Conservation (phyloP, 139 green algal genomes). For the Volvox reticuliferus region DNA sequence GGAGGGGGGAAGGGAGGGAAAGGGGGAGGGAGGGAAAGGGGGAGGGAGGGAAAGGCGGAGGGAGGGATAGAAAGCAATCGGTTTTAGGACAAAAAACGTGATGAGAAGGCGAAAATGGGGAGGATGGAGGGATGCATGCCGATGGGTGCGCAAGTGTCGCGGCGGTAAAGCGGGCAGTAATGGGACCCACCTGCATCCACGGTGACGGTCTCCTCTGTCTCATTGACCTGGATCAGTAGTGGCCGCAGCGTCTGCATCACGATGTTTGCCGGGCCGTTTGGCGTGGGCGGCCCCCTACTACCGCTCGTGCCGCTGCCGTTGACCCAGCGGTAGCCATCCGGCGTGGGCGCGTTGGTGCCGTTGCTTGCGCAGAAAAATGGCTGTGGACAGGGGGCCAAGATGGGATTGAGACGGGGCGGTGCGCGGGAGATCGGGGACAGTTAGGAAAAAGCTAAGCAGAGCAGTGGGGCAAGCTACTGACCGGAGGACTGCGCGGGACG, state of each 20-base stretch:
- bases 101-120: too few species aligned
- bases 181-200: slow-evolving; percentile 71
- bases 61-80: not conserved
- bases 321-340: slow-evolving; percentile 4
- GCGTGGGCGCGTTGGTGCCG: not conserved
- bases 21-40: not conserved
- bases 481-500: too few species aligned
- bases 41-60: not conserved
- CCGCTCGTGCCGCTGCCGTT: not conserved
- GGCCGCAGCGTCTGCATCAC: slow-evolving; percentile 69
- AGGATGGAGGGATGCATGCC: too few species aligned
- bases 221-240: slow-evolving; percentile 71
- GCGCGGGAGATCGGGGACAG: too few species aligned
- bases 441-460: too few species aligned
- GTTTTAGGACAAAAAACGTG: not conserved
- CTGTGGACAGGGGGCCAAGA: slow-evolving; percentile 11
- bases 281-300: not conserved
- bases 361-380: slow-evolving; percentile 62
- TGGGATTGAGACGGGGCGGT: too few species aligned
- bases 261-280: slow-evolving; percentile 59
- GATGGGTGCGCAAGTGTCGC: too few species aligned
- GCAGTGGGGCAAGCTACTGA: too few species aligned
- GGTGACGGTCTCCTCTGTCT: slow-evolving; percentile 72
- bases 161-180: too few species aligned
- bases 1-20: not conserved